Conservation (phyloP, 176 grass and related monocot genomes). For the Triticum dicoccoides region DNA sequence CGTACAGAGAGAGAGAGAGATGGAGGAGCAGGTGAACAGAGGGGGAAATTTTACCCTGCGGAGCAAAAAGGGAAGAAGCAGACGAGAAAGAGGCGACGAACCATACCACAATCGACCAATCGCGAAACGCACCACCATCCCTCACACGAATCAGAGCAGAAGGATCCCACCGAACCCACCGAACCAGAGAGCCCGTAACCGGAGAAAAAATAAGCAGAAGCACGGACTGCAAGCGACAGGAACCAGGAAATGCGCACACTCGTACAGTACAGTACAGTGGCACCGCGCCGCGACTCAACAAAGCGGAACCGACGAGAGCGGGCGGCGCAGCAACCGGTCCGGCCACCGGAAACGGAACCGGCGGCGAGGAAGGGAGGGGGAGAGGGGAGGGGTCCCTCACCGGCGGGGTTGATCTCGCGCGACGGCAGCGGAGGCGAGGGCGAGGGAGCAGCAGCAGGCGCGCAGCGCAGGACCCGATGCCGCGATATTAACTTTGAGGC, state of each 20-base stretch:
- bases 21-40: too few relatives aligned
- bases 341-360: not conserved
- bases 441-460: not conserved
- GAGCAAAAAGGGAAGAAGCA: not conserved
- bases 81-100: not conserved
- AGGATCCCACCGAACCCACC: not conserved
- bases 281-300: not conserved
- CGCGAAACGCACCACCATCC: not conserved
- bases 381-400: not conserved
- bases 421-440: conserved; percentile 5
- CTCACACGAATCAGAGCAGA: not conserved
- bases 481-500: conserved; percentile 15
- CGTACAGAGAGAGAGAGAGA: too few relatives aligned
- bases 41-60: not conserved
- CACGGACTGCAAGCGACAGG: not conserved
- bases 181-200: not conserved
- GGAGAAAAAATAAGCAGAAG: not conserved
- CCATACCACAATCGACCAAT: not conserved
- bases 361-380: not conserved
- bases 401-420: conserved; percentile 16
- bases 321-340: not conserved
- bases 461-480: not conserved
- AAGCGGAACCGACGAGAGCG: too few relatives aligned
- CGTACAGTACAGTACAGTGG: not conserved
- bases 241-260: conserved; percentile 9